Base-by-base conservation (phyloP, 108 stramenopile genomes). In the Nitzschia palea region DNA sequence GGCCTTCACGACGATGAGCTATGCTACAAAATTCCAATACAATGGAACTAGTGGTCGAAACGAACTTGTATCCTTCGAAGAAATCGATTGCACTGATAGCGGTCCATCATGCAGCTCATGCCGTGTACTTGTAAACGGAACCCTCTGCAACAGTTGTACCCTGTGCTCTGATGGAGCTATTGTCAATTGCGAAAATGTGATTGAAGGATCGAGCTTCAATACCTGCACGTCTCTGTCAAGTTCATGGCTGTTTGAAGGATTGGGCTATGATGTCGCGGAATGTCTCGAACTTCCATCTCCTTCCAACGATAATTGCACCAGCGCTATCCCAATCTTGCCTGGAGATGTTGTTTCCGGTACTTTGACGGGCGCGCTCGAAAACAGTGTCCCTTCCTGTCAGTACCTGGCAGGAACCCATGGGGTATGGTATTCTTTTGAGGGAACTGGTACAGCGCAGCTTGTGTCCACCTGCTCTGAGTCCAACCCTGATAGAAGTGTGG, bases 401-500 rank as follows among this genome's bases (percentile, higher is more conserved):
- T 8, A 8, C 47, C 4, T n/a, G n/a, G n/a, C n/a, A n/a, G n/a
- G 47, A 4, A 18, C 15, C 4, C 4, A n/a, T 12, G 51, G 65
- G 8, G 27, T 68, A 8, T 68, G 67, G 67, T 68, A 57, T 42
- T n/a, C 4, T 17, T 26, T 68, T 40, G 28, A 30, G 23, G 67
- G 67, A 9, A 56, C 52, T 15, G 67, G 67, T 15, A 57, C 33
- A n/a, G 22, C 55, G 15, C 10, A 57, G 32, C 14, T 34, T 23
- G 44, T 44, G 18, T 44, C 55, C 6, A 68, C 67, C 28, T 68
- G 67, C 55, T 15, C 30, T 22, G 26, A 8, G 5, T 8, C 28
- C 30, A 5, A 23, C 5, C 9, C 22, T 28, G n/a, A n/a, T n/a
- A n/a, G n/a, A n/a, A n/a, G n/a, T n/a, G 65, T 28, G 6, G 5